phyloP scores from a whole-genome alignment of 108 stramenopile genomes.

The Hondaea fermentalgiana region DNA sequence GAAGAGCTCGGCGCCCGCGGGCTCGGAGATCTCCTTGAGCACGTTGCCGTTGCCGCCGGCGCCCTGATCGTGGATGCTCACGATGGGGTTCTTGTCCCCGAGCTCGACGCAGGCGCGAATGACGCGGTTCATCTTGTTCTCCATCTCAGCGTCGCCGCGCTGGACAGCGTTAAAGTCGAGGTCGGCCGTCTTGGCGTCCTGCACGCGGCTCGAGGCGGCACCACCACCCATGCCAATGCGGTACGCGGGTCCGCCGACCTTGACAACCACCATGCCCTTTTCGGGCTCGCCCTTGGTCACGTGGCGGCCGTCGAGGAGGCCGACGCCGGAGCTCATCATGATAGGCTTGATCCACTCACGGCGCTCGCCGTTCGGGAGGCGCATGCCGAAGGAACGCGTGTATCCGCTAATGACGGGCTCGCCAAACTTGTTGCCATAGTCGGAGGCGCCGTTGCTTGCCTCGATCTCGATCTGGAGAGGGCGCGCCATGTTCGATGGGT shows the following conservation, averaged over 20 bases:
- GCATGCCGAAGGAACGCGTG: conserved; percentile 87
- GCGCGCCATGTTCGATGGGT: conserved; percentile 73
- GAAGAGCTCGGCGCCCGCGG: conserved; percentile 85
- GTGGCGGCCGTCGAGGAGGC: conserved; percentile 83
- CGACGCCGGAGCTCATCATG: conserved; percentile 97
- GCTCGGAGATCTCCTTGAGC: conserved; percentile 97
- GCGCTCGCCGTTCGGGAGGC: conserved; percentile 74
- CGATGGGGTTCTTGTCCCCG: conserved; percentile 86
- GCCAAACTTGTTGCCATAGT: conserved; percentile 99
- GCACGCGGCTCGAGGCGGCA: conserved; percentile 80
- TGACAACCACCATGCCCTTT: conserved; percentile 90
- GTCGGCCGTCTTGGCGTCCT: conserved; percentile 70
- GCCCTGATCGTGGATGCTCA: conserved; percentile 94
- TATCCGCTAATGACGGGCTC: conserved; percentile 95
- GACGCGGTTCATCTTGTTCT: conserved; percentile 89
- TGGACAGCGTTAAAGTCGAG: conserved; percentile 98
- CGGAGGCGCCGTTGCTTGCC: conserved; percentile 91
- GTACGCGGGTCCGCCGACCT: conserved; percentile 95
- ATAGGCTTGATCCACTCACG: conserved; percentile 96
- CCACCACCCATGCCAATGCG: conserved; percentile 97
- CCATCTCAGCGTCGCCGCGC: conserved; percentile 99
- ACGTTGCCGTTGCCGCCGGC: conserved; percentile 99
- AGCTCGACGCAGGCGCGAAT: conserved; percentile 95
- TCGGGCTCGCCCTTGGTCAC: conserved; percentile 78
- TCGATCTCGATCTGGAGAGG: conserved; percentile 85